These are phyloP conservation scores for Amanita molliuscula DNA, from an alignment of 768 basidiomycete genomes.

Conservation along the genomic window DNA sequence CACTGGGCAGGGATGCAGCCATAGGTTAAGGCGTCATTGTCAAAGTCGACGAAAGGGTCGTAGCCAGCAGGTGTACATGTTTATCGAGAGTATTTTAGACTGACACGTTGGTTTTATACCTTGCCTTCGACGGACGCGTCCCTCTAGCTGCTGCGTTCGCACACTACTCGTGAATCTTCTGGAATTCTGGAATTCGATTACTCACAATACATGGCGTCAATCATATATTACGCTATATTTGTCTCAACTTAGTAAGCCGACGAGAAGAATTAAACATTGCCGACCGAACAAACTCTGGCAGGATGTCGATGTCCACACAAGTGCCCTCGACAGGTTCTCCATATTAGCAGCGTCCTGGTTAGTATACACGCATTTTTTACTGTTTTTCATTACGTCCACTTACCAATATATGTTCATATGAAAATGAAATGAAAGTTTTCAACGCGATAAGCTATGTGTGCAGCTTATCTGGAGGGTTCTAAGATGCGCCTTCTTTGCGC, in stretches of 20 bases:
- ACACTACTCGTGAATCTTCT: background rate
- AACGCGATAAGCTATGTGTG: too few relatives aligned
- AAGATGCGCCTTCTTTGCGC: too few relatives aligned
- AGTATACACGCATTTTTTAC: too few relatives aligned
- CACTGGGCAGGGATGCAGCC: background rate
- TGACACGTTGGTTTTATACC: background rate
- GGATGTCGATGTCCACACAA: too few relatives aligned
- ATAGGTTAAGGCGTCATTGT: constrained; percentile 22
- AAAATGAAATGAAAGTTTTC: too few relatives aligned
- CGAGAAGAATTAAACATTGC: too few relatives aligned
- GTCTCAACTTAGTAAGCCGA: background rate
- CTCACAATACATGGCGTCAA: background rate
- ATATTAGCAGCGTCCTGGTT: too few relatives aligned
- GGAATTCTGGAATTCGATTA: background rate
- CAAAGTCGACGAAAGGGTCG: constrained; percentile 8
- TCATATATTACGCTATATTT: background rate
- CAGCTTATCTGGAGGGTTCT: too few relatives aligned
- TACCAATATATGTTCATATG: too few relatives aligned
- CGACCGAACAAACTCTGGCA: too few relatives aligned
- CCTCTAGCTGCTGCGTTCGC: background rate
- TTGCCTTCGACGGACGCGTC: background rate
- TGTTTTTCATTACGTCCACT: too few relatives aligned
- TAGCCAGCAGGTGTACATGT: background rate
- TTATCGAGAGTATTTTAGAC: background rate
- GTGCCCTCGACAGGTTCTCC: too few relatives aligned